These are phyloP conservation scores for Trichoderma endophyticum DNA, from an alignment of 2,329 filamentous ascomycete species.

Conservation along the genomic window DNA sequence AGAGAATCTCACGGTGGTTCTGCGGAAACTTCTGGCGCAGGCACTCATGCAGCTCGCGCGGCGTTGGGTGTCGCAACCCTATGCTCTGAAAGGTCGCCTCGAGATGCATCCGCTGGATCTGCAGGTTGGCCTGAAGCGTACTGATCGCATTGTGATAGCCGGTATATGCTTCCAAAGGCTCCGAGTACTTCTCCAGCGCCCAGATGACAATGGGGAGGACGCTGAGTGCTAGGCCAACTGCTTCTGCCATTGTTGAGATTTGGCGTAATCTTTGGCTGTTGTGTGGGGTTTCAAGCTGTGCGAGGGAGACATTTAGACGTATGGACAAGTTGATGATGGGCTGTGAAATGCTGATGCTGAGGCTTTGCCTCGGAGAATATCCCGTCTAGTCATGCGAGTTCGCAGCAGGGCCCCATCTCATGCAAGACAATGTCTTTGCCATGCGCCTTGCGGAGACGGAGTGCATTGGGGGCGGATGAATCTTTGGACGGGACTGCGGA, in stretches of 20 bases:
- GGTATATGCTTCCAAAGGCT: conserved; percentile 11
- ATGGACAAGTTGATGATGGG: not conserved
- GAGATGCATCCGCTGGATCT: conserved; percentile 16
- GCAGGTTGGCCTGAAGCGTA: conserved; percentile 13
- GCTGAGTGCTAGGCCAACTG: conserved; percentile 2
- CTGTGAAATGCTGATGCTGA: not conserved
- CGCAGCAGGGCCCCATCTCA: not conserved
- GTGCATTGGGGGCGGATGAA: not conserved
- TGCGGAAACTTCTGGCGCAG: conserved; percentile 4
- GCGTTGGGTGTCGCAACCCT: conserved; percentile 4
- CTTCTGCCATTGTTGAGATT: conserved; percentile 2
- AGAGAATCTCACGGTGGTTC: not conserved
- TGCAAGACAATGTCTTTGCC: not conserved
- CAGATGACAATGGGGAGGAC: conserved; percentile 14
- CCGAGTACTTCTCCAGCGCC: conserved; percentile 15
- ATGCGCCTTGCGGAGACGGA: not conserved
- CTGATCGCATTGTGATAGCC: conserved; percentile 8
- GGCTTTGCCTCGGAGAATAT: not conserved
- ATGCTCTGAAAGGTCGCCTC: conserved; percentile 12
- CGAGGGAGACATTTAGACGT: not conserved
- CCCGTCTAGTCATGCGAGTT: not conserved
- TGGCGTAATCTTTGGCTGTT: not conserved
- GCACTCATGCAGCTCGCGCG: conserved; percentile 9
- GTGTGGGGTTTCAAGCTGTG: not conserved
- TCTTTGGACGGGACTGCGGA: not conserved